Base-by-base conservation (phyloP, 805 yeast genomes). In the Nadsonia fulvescens region DNA sequence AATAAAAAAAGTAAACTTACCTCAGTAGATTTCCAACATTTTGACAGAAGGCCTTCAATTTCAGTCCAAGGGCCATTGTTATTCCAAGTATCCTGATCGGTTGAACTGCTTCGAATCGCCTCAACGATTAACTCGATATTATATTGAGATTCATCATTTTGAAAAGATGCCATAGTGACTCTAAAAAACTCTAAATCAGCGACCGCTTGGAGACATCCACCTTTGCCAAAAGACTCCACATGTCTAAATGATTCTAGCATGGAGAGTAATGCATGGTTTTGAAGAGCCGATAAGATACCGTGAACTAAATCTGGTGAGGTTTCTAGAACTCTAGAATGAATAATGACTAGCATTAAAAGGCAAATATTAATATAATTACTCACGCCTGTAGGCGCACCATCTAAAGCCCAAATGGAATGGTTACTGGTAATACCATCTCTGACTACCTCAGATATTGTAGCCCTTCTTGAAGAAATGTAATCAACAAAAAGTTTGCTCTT, bases 141-240 rank as follows among this genome's bases (percentile, higher is more conserved):
- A 22, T 37, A 34, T 10, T 30, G 31, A 3, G 44, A 25, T 10
- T 44, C 46, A 12, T 32, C 23, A n/a, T 43, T 36, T 15, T 30
- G 33, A 20, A 40, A 40, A n/a, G 37, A 29, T 14, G 31, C 29
- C 43, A 51, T 34, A n/a, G 44, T 43, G 19, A 38, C 45, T 24
- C 58, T 53, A 40, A 66, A 54, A 36, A 67, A 66, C 37, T 64
- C 66, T 14, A 67, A 38, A 37, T 69, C 76, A 3, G 68, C 58
- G 0, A 61, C 51, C 2, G 58, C 52, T 40, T 68, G 75, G 28
- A 61, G 44, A 21, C 61, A 42, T 1, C 70, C 70, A 17, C 54
- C 59, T 6, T 54, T 44, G 1, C 65, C 56, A 20, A 65, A 51
- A 8, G 45, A 41, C 16, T 64, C 66, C 5, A 63, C 39, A 16